phyloP scores from a whole-genome alignment of 306 rosid genomes.

The Amphicarpaea edgeworthii region DNA sequence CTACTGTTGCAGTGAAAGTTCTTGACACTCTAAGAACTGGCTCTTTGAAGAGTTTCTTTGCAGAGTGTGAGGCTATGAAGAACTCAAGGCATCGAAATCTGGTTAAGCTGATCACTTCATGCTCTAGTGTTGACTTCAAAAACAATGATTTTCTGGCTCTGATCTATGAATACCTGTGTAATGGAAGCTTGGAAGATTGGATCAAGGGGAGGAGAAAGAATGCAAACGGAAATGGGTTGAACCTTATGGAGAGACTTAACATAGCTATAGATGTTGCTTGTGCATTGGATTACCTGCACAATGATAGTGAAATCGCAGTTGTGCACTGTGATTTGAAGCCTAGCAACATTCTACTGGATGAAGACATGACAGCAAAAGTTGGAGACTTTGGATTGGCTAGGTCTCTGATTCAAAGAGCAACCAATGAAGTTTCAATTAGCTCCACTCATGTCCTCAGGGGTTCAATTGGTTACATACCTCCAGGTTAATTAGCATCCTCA shows the following conservation, averaged over 20 bases:
- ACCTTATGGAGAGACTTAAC: constrained; percentile 67
- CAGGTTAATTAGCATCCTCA: constrained; percentile 61
- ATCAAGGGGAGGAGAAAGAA: constrained; percentile 57
- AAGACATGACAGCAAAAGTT: constrained; percentile 71
- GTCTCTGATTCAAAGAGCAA: constrained; percentile 55
- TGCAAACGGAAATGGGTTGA: constrained; percentile 56
- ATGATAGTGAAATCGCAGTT: constrained; percentile 68
- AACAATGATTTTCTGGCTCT: too few species aligned
- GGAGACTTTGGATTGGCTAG: constrained; percentile 87
- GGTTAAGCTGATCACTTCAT: too few species aligned
- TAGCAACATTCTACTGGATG: constrained; percentile 70
- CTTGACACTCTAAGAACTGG: constrained; percentile 55
- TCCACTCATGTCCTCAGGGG: constrained; percentile 68
- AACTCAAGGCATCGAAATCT: too few species aligned
- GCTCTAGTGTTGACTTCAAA: too few species aligned
- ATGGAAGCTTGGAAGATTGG: constrained; percentile 63
- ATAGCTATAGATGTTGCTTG: constrained; percentile 69
- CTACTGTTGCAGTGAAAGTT: constrained; percentile 70
- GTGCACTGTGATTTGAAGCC: constrained; percentile 90
- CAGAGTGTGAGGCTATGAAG: too few species aligned
- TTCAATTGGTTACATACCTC: constrained; percentile 87
- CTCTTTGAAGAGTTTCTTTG: too few species aligned
- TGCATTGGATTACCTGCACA: constrained; percentile 76
- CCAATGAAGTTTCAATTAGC: constrained; percentile 52
- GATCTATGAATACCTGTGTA: too few species aligned